Conservation (phyloP, 257 asterid genomes). For the Prunella vulgaris region DNA sequence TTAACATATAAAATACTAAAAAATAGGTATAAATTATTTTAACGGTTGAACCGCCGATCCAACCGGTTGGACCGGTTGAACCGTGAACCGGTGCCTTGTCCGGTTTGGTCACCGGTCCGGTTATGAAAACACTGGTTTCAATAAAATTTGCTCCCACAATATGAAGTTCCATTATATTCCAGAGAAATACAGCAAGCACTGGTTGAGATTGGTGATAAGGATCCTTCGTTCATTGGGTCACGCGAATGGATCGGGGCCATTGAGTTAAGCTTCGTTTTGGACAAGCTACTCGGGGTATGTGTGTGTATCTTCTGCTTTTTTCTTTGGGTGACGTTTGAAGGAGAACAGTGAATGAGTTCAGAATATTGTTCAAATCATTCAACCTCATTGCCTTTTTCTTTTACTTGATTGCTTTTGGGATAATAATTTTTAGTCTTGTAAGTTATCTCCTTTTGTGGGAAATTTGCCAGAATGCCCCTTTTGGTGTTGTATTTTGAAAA, state of each 20-base stretch:
- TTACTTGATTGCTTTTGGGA: neutral
- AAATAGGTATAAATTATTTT: too few relatives aligned
- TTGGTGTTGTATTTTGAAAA: too few relatives aligned
- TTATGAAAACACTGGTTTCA: too few relatives aligned
- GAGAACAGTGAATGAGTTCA: neutral
- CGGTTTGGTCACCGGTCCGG: too few relatives aligned
- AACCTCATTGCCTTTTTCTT: neutral
- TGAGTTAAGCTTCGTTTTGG: constrained; percentile 90
- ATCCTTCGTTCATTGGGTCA: constrained; percentile 83
- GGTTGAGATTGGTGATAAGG: constrained; percentile 95
- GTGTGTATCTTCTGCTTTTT: neutral
- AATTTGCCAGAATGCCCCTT: too few relatives aligned
- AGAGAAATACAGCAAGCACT: constrained; percentile 94
- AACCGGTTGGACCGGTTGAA: too few relatives aligned
- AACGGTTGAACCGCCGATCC: too few relatives aligned
- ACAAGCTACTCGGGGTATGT: constrained; percentile 90
- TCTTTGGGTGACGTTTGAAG: constrained; percentile 5
- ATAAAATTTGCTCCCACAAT: neutral
- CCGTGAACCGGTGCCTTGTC: too few relatives aligned
- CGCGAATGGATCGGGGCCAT: constrained; percentile 99
- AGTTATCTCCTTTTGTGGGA: too few relatives aligned
- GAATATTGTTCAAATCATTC: neutral
- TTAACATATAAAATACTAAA: too few relatives aligned
- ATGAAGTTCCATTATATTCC: constrained; percentile 14
- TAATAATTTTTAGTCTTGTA: too few relatives aligned